A percentile compares a stretch with the other conserved stretches of the same genome.
Evolutionary conservation across 495 filamentous ascomycete genomes (phyloP).

Genomic region (Penicillium cosmopolitanum): DNA sequence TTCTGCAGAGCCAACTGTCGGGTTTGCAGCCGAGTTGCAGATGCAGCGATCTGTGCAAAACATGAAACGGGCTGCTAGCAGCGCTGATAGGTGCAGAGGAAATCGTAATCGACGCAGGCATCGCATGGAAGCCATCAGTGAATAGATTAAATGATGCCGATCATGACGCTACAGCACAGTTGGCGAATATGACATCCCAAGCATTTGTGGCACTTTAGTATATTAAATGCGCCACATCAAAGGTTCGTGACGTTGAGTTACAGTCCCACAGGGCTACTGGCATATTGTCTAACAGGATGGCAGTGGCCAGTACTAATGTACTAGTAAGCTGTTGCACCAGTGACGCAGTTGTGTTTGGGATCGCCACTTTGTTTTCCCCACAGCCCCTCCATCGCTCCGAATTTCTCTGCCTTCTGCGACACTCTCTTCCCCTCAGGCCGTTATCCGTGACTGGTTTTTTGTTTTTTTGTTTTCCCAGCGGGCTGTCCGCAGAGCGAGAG

Average conservation of each 20-base stretch:
- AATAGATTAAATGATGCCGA: slow-evolving; percentile 16
- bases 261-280: neutral
- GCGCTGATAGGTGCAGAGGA: slow-evolving; percentile 15
- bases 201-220: slow-evolving; percentile 22
- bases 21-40: neutral
- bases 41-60: slow-evolving; percentile 4
- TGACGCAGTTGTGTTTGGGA: slow-evolving; percentile 24
- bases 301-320: neutral
- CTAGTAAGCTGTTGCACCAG: slow-evolving; percentile 7
- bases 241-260: slow-evolving; percentile 16
- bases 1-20: neutral
- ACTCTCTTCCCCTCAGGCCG: neutral
- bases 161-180: slow-evolving; percentile 13
- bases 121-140: slow-evolving; percentile 14
- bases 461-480: neutral
- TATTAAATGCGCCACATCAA: slow-evolving; percentile 24
- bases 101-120: slow-evolving; percentile 12
- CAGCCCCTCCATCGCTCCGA: slow-evolving; percentile 16
- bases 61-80: neutral
- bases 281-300: too few species aligned
- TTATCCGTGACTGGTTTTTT: neutral
- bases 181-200: slow-evolving; percentile 11
- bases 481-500: neutral
- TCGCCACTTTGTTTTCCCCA: slow-evolving; percentile 22
- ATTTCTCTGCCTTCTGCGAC: slow-evolving; percentile 22